Evolutionary conservation across 306 rosid genomes (phyloP).

Genomic region (Vicia villosa): DNA sequence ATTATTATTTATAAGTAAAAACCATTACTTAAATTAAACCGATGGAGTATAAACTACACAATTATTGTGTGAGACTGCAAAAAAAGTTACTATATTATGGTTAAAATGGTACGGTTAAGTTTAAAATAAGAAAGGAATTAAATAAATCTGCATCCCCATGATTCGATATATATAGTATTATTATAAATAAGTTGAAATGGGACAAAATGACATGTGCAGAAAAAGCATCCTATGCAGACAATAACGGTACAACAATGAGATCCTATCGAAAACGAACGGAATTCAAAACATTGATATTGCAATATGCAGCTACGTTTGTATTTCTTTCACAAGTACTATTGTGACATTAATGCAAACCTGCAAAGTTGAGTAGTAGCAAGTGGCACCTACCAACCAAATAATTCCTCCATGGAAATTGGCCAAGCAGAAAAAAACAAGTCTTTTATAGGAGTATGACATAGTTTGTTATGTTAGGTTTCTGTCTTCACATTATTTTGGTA

Average conservation of each 20-base stretch:
- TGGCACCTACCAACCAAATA: constrained; percentile 30
- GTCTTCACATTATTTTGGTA: constrained; percentile 6
- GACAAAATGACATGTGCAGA: constrained; percentile 49
- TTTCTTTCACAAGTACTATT: not conserved
- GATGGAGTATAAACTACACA: no score
- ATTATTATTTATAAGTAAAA: no score
- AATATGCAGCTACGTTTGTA: not conserved
- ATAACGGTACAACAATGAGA: constrained; percentile 29
- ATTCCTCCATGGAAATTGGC: constrained; percentile 22
- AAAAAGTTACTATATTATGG: no score
- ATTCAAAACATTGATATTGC: constrained; percentile 23
- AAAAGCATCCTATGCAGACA: constrained; percentile 43
- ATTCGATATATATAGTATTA: constrained; percentile 24
- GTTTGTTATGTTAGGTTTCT: not conserved
- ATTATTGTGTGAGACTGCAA: no score
- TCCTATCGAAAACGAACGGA: constrained; percentile 11
- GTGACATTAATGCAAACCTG: constrained; percentile 32
- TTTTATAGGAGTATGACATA: not conserved
- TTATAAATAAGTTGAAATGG: constrained; percentile 22
- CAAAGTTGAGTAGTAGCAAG: not conserved
- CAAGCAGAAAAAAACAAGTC: constrained; percentile 13
- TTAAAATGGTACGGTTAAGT: not conserved
- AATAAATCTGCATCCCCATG: not conserved
- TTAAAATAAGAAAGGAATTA: not conserved
- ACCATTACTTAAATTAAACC: no score